phyloP scores from a whole-genome alignment of 257 asterid species.

The Linaria vulgaris region DNA sequence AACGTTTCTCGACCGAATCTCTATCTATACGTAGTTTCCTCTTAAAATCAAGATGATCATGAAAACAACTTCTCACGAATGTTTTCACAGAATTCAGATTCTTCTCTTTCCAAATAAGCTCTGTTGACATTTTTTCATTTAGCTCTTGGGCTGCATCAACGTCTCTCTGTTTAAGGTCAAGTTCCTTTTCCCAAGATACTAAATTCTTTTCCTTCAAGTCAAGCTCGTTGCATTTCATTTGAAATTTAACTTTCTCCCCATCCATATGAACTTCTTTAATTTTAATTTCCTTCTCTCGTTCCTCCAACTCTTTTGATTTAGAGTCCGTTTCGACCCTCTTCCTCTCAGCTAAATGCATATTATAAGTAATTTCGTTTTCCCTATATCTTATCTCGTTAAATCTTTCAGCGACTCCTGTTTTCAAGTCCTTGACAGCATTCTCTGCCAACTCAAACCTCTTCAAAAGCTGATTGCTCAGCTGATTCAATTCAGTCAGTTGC shows the following conservation, averaged over 20 bases:
- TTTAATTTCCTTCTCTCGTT: constrained; percentile 13
- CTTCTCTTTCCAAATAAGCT: constrained; percentile 39
- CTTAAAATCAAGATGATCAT: constrained; percentile 35
- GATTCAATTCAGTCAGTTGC: constrained; percentile 24
- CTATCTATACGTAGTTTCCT: constrained; percentile 27
- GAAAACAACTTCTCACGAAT: constrained; percentile 26
- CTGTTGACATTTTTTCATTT: constrained; percentile 21
- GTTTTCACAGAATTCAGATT: constrained; percentile 32
- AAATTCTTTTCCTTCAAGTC: constrained; percentile 26
- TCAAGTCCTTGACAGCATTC: constrained; percentile 20
- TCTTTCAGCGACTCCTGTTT: constrained; percentile 15
- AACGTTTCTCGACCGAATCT: constrained; percentile 34
- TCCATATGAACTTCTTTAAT: constrained; percentile 13
- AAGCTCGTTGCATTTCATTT: constrained; percentile 25
- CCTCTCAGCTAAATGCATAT: constrained; percentile 31
- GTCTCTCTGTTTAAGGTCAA: constrained; percentile 31
- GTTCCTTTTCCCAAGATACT: constrained; percentile 15
- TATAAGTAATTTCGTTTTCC: constrained; percentile 23
- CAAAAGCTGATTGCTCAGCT: constrained; percentile 25
- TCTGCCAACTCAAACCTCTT: constrained; percentile 28
- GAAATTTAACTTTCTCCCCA: constrained; percentile 18
- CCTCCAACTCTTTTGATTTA: constrained; percentile 17
- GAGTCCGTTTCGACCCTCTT: constrained; percentile 35
- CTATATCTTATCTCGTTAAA: constrained; percentile 1
- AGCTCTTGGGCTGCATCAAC: constrained; percentile 22